These are phyloP conservation scores for Streptanthus diversifolius DNA, from an alignment of 345 rosid species.

Conservation along the genomic window DNA sequence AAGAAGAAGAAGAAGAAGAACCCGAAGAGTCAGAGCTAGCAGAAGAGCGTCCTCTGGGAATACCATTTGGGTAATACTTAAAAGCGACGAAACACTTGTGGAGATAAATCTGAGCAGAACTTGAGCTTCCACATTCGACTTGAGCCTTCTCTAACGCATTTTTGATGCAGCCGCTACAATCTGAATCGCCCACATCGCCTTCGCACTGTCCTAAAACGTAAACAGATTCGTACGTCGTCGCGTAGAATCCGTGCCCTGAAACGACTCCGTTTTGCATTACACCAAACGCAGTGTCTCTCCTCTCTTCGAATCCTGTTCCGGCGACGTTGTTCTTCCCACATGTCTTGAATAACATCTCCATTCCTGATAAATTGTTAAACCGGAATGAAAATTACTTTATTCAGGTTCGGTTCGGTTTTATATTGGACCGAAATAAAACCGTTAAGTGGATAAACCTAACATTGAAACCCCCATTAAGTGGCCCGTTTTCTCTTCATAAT, in stretches of 20 bases:
- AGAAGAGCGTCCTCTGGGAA: slow-evolving; percentile 52
- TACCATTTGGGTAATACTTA: slow-evolving; percentile 78
- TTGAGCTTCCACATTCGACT: slow-evolving; percentile 86
- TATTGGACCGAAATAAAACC: neutral
- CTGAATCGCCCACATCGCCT: slow-evolving; percentile 92
- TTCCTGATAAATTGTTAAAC: slow-evolving; percentile 38
- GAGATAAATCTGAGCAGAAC: slow-evolving; percentile 79
- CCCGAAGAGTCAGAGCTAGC: slow-evolving; percentile 40
- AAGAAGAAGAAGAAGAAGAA: slow-evolving; percentile 31
- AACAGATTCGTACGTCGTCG: slow-evolving; percentile 61
- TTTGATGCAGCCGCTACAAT: slow-evolving; percentile 77
- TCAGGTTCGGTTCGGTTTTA: neutral
- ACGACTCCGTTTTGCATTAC: slow-evolving; percentile 70
- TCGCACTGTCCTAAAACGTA: slow-evolving; percentile 88
- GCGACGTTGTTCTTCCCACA: slow-evolving; percentile 63
- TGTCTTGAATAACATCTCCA: slow-evolving; percentile 83
- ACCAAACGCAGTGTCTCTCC: slow-evolving; percentile 73
- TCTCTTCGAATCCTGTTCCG: slow-evolving; percentile 82
- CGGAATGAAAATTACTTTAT: neutral
- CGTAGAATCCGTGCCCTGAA: slow-evolving; percentile 65
- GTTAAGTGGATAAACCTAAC: neutral
- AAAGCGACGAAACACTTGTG: slow-evolving; percentile 89
- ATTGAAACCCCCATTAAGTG: too few species aligned
- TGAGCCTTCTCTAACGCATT: slow-evolving; percentile 79
- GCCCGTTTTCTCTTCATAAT: too few species aligned